phyloP scores from a whole-genome alignment of 2,329 filamentous ascomycete species.

The Microcyclosporella mali region DNA sequence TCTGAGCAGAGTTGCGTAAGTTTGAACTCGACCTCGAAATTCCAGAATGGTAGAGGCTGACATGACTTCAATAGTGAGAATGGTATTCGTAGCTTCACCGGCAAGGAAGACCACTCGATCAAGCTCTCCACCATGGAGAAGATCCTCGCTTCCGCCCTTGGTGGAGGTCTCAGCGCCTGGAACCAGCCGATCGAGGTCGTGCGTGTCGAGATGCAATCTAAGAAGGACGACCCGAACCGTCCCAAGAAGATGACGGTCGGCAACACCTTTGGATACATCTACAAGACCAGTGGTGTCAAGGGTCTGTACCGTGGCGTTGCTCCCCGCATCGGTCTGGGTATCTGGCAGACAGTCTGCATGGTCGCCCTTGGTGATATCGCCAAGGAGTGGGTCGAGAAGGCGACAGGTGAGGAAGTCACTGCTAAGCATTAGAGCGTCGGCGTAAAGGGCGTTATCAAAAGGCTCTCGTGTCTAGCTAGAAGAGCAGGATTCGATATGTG shows the following conservation, averaged over 20 bases:
- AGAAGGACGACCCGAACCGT: conserved; percentile 93
- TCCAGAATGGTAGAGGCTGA: conserved; percentile 1
- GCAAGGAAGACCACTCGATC: conserved; percentile 67
- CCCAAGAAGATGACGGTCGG: conserved; percentile 98
- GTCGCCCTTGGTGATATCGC: conserved; percentile 88
- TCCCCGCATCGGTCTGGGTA: conserved; percentile 85
- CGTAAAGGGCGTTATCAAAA: conserved; percentile 3
- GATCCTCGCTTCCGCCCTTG: conserved; percentile 76
- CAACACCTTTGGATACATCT: conserved; percentile 79
- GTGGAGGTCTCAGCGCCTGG: conserved; percentile 94
- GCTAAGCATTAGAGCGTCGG: conserved; percentile 52
- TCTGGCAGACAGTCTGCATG: conserved; percentile 99
- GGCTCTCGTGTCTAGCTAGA: too few relatives aligned
- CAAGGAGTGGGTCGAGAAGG: conserved; percentile 60
- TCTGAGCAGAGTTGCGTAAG: conserved; percentile 70
- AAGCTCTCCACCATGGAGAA: conserved; percentile 79
- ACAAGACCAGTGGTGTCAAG: conserved; percentile 76
- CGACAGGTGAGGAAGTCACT: conserved; percentile 57
- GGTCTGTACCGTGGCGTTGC: conserved; percentile 94
- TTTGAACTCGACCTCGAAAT: conserved; percentile 3
- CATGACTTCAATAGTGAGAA: conserved; percentile 50
- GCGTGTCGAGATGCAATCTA: conserved; percentile 99
- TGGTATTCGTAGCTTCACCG: conserved; percentile 70
- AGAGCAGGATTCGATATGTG: too few relatives aligned
- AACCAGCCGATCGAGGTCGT: conserved; percentile 99